Evolutionary conservation across 352 stramenopile genomes (phyloP).

Genomic region (Albugo laibachii): DNA sequence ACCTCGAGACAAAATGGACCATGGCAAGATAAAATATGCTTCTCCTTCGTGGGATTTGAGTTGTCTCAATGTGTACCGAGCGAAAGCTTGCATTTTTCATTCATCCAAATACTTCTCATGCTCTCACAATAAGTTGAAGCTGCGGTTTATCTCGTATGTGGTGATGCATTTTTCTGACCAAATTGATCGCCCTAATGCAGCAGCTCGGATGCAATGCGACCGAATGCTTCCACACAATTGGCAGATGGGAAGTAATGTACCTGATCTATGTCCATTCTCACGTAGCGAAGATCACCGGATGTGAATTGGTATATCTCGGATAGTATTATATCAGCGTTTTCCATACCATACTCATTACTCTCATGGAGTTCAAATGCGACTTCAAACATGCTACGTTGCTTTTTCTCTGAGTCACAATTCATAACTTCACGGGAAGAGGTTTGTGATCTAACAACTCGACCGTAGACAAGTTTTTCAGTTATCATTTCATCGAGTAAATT

Average conservation of each 20-base stretch:
- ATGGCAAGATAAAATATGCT: no score
- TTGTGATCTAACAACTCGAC: slow-evolving; percentile 13
- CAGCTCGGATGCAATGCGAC: slow-evolving; percentile 23
- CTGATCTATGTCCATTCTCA: slow-evolving; percentile 23
- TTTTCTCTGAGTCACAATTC: neutral
- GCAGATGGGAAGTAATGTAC: slow-evolving; percentile 57
- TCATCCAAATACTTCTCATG: no score
- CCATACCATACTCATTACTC: neutral
- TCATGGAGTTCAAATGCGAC: neutral
- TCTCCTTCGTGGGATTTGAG: no score
- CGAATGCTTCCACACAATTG: slow-evolving; percentile 61
- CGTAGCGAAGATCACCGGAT: slow-evolving; percentile 22
- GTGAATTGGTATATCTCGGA: slow-evolving; percentile 8
- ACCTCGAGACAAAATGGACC: no score
- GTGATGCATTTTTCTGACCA: no score
- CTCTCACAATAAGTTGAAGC: no score
- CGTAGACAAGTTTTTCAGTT: slow-evolving; percentile 35
- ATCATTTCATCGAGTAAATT: slow-evolving; percentile 46
- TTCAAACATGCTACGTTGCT: slow-evolving; percentile 10
- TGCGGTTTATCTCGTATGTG: no score
- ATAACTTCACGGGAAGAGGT: neutral
- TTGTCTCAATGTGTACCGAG: no score
- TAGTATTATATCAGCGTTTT: neutral
- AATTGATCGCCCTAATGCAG: no score
- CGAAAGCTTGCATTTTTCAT: no score